A percentile compares a stretch with the other conserved stretches of the same genome.
Evolutionary conservation across 306 rosid species (phyloP).

Genomic region (Herpetospermum pedunculosum): DNA sequence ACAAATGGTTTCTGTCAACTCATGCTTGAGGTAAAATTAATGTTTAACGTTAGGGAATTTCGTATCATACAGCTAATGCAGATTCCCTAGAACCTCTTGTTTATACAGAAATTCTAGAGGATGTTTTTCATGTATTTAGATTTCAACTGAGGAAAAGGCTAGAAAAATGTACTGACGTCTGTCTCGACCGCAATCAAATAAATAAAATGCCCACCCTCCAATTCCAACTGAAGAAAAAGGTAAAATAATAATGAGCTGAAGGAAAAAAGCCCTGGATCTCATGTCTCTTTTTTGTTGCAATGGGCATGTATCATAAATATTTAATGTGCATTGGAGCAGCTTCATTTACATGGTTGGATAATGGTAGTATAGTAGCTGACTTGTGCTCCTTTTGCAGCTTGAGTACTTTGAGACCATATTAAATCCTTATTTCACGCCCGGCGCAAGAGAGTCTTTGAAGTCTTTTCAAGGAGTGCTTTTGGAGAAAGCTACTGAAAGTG

Average conservation of each 20-base stretch:
- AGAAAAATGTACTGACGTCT: too few species aligned
- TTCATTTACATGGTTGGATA: neutral
- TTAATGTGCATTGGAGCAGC: slow-evolving; percentile 4
- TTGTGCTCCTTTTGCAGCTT: slow-evolving; percentile 49
- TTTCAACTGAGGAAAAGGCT: neutral
- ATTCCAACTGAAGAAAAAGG: neutral
- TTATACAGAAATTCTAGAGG: too few species aligned
- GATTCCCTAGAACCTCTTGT: too few species aligned
- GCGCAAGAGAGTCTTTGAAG: slow-evolving; percentile 83
- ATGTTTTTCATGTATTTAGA: neutral
- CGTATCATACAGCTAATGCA: too few species aligned
- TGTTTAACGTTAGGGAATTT: slow-evolving; percentile 1
- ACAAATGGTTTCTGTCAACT: slow-evolving; percentile 93
- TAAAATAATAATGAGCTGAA: neutral
- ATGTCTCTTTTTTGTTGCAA: neutral
- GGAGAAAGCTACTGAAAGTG: slow-evolving; percentile 90
- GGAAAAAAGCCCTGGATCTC: neutral
- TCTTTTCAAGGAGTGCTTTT: slow-evolving; percentile 84
- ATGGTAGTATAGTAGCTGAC: neutral
- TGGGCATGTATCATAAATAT: slow-evolving; percentile 7
- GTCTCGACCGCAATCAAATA: too few species aligned
- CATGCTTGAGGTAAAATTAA: slow-evolving; percentile 79
- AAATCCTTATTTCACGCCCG: slow-evolving; percentile 82
- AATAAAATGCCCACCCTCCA: neutral
- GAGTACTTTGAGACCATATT: slow-evolving; percentile 91